These are phyloP conservation scores for Trichoderma brevicompactum DNA, from an alignment of 2,329 filamentous ascomycete species.

Conservation along the genomic window DNA sequence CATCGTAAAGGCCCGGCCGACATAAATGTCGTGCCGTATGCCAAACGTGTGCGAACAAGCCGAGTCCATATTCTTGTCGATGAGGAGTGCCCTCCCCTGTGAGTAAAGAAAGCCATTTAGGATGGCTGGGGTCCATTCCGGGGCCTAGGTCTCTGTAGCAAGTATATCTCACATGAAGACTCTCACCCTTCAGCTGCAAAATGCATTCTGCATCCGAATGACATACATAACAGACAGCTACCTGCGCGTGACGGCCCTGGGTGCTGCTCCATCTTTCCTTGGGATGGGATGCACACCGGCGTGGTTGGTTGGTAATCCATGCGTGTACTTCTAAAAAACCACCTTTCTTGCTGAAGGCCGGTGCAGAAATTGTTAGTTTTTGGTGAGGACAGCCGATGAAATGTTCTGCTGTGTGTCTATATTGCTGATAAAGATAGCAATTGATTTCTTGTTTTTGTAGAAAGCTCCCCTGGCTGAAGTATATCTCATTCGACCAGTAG, in stretches of 20 bases:
- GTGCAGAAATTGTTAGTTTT: background rate
- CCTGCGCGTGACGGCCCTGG: background rate
- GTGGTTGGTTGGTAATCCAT: background rate
- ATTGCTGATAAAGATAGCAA: background rate
- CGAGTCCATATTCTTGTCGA: background rate
- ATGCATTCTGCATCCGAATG: constrained; percentile 15
- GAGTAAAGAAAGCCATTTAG: constrained; percentile 19
- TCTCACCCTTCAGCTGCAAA: background rate
- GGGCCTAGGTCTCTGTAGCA: constrained; percentile 11
- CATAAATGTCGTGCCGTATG: background rate
- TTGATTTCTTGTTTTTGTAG: constrained; percentile 14
- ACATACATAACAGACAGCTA: background rate
- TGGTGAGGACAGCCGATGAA: constrained; percentile 18
- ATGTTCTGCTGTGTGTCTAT: background rate
- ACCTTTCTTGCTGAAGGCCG: background rate
- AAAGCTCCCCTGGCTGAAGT: background rate
- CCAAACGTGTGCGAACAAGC: background rate
- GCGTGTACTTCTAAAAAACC: background rate
- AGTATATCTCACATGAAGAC: constrained; percentile 2
- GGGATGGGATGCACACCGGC: background rate
- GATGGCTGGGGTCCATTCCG: background rate
- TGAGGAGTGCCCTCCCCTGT: background rate
- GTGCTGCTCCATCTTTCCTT: constrained; percentile 10
- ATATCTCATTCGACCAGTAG: constrained; percentile 1
- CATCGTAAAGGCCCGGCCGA: background rate